phyloP scores from a whole-genome alignment of 345 rosid genomes.

The Triadica sebifera region DNA sequence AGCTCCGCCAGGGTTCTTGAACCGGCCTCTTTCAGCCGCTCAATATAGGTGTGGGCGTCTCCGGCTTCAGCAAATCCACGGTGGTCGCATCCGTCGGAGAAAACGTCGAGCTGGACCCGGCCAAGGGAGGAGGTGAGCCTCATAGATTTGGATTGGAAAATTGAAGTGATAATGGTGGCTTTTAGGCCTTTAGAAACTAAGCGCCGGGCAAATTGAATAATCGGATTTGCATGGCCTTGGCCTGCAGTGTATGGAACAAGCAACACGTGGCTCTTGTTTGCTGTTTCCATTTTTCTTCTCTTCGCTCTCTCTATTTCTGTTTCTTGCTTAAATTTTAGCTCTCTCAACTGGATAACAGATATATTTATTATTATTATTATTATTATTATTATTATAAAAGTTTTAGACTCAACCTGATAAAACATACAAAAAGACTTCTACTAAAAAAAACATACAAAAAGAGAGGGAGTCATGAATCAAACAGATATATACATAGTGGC shows the following conservation, averaged over 20 bases:
- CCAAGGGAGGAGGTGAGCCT: slow-evolving; percentile 11
- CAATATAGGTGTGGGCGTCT: not conserved
- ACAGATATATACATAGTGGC: no score
- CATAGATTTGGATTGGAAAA: slow-evolving; percentile 19
- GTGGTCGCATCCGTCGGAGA: slow-evolving; percentile 23
- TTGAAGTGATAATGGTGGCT: slow-evolving; percentile 5
- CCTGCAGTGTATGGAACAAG: slow-evolving; percentile 19
- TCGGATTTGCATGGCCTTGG: slow-evolving; percentile 23
- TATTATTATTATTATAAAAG: no score
- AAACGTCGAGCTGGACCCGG: slow-evolving; percentile 1
- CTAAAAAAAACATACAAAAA: no score
- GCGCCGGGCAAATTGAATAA: slow-evolving; percentile 22
- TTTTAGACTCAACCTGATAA: no score
- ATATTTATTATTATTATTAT: no score
- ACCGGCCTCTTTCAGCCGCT: slow-evolving; percentile 37
- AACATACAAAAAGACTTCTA: no score
- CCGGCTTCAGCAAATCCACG: not conserved
- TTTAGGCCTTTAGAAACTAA: slow-evolving; percentile 20
- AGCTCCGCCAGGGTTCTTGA: slow-evolving; percentile 46
- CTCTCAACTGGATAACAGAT: no score
- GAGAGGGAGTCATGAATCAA: no score
- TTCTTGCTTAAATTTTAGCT: no score
- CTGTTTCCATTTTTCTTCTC: not conserved
- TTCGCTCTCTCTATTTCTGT: no score
- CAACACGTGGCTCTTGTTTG: not conserved